Conservation (phyloP, 257 asterid species). For the Petrea volubilis region DNA sequence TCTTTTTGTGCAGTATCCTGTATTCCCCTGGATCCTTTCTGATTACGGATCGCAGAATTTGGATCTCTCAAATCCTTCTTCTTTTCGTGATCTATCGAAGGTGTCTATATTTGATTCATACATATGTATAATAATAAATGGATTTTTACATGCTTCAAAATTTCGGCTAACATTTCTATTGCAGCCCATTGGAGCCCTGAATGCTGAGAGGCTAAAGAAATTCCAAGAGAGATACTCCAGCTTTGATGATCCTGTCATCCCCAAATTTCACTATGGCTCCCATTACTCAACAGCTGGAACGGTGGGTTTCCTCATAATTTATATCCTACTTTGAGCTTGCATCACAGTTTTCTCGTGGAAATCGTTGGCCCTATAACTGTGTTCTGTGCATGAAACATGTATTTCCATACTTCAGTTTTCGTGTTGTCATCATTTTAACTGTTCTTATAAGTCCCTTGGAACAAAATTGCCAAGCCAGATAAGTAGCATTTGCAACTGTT, state of each 20-base stretch:
- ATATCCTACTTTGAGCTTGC: slow-evolving; percentile 8
- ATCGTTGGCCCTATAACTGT: neutral
- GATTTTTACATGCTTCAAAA: slow-evolving; percentile 6
- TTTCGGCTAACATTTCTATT: slow-evolving; percentile 31
- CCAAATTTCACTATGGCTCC: slow-evolving; percentile 97
- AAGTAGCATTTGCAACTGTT: slow-evolving; percentile 4
- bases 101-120: slow-evolving; percentile 36
- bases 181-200: slow-evolving; percentile 98
- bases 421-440: slow-evolving; percentile 6
- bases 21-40: slow-evolving; percentile 96
- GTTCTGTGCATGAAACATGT: slow-evolving; percentile 20
- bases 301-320: slow-evolving; percentile 48
- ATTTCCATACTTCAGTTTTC: slow-evolving; percentile 11
- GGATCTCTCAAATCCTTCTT: slow-evolving; percentile 82
- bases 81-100: slow-evolving; percentile 96
- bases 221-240: slow-evolving; percentile 96
- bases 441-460: slow-evolving; percentile 9
- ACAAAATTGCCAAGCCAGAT: neutral
- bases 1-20: slow-evolving; percentile 83
- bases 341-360: neutral
- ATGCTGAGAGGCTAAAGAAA: slow-evolving; percentile 76
- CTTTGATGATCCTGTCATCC: slow-evolving; percentile 93
- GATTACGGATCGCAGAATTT: slow-evolving; percentile 76
- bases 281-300: slow-evolving; percentile 99
- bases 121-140: neutral